Evolutionary conservation across 1,284 basidiomycete species (phyloP).

Genomic region (Laetiporus sulphureus): DNA sequence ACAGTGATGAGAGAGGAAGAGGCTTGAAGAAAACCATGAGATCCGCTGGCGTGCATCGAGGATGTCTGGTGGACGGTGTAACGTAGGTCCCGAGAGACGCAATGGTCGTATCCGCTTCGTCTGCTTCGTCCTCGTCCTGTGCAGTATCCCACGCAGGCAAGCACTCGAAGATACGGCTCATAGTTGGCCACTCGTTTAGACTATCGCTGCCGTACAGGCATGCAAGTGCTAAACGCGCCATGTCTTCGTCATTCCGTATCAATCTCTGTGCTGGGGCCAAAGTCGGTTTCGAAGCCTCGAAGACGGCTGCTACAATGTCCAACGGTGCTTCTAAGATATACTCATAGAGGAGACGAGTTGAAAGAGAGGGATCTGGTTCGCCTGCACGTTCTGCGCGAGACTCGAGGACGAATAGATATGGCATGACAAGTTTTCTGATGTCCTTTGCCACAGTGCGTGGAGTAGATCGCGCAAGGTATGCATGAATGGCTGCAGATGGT

Average conservation of each 20-base stretch:
- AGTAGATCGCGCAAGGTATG: conserved; percentile 71
- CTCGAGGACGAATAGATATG: conserved; percentile 88
- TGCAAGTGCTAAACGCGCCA: conserved; percentile 80
- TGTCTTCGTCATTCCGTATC: conserved; percentile 75
- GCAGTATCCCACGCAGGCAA: conserved; percentile 82
- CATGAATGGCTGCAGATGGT: conserved; percentile 57
- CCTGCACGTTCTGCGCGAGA: conserved; percentile 77
- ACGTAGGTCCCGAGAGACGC: conserved; percentile 76
- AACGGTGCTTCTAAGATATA: conserved; percentile 70
- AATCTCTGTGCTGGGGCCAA: conserved; percentile 62
- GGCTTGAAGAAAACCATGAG: conserved; percentile 79
- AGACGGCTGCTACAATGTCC: conserved; percentile 64
- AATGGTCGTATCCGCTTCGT: conserved; percentile 74
- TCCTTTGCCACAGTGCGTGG: conserved; percentile 61
- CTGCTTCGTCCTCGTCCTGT: conserved; percentile 53
- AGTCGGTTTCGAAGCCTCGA: conserved; percentile 88
- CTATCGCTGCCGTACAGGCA: conserved; percentile 81
- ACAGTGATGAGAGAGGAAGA: conserved; percentile 66
- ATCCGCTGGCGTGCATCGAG: conserved; percentile 58
- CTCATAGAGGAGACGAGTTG: conserved; percentile 63
- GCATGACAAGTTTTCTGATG: conserved; percentile 75
- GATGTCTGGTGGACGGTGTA: conserved; percentile 59
- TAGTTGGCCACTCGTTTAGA: conserved; percentile 68
- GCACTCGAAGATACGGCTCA: conserved; percentile 91
- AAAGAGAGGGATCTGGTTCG: conserved; percentile 55